phyloP scores from a whole-genome alignment of 1,284 basidiomycete species.

The Volvariella surrecta region DNA sequence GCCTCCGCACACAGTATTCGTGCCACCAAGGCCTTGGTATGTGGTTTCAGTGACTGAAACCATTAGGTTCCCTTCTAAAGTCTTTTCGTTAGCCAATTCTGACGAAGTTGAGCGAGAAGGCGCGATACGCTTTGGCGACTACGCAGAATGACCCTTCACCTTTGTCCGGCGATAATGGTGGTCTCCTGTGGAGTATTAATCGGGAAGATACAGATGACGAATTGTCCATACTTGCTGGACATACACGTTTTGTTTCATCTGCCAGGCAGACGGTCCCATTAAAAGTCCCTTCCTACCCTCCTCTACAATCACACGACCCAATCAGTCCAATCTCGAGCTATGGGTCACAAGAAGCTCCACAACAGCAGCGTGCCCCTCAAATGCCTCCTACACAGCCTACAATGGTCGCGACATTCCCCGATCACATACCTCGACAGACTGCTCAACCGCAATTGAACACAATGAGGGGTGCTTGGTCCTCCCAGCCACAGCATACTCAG shows the following conservation, averaged over 20 bases:
- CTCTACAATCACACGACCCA: too few species aligned
- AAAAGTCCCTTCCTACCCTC: too few species aligned
- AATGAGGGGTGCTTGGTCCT: background rate
- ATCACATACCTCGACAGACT: too few species aligned
- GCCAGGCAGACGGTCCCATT: slow-evolving; percentile 10
- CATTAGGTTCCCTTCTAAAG: background rate
- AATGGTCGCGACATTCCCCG: too few species aligned
- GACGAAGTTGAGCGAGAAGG: slow-evolving; percentile 46
- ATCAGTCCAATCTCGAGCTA: too few species aligned
- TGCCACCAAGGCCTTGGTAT: slow-evolving; percentile 51
- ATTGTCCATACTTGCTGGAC: slow-evolving; percentile 51
- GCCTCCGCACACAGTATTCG: slow-evolving; percentile 45
- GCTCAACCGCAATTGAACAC: slow-evolving; percentile 7
- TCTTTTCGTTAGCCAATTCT: slow-evolving; percentile 36
- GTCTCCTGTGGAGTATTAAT: slow-evolving; percentile 35
- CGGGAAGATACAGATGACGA: slow-evolving; percentile 44
- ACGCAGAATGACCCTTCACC: slow-evolving; percentile 25
- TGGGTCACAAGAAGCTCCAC: too few species aligned
- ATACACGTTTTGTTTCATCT: slow-evolving; percentile 43
- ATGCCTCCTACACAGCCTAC: too few species aligned
- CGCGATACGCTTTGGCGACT: slow-evolving; percentile 33
- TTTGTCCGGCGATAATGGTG: slow-evolving; percentile 22
- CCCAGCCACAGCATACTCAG: too few species aligned
- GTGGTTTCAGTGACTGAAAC: slow-evolving; percentile 14
- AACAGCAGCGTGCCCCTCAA: too few species aligned